Evolutionary conservation across 352 stramenopile genomes (phyloP), one percentile per base, ranked within the genome.

Genomic region (Pythium aphanidermatum): DNA sequence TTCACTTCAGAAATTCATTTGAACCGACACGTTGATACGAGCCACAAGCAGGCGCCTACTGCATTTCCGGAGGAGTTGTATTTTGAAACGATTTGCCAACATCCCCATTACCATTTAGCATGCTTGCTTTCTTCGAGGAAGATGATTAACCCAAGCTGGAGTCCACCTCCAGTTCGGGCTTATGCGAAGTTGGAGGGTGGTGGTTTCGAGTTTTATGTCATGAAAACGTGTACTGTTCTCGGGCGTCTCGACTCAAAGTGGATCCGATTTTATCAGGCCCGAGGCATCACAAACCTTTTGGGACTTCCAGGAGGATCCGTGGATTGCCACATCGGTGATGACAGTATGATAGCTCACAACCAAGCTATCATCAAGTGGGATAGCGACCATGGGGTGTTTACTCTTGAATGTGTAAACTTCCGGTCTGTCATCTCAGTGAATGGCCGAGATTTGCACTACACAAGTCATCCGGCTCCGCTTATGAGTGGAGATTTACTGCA

Each of bases 321-420:
- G 17, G 73, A 86, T 41, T 94, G 82, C 42, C 82, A 94, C 33
- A 25, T 94, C 17, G 82, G 77, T 19, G 65, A 86, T 36, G 69
- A 92, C 33, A 50, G 49, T 6, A 73, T 58, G 53, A 87, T 94
- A 44, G 63, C 49, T 2, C 53, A 58, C 11, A 38, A 61, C 27
- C 79, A 94, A 32, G 82, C 75, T 25, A 46, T 86, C 21, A 89
- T 94, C 34, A 60, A 61, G 8, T 92, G 82, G 82, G 63, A 86
- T 21, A 52, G 60, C 17, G 29, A 28, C 7, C 33, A 38, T 7
- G 49, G 60, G 17, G 64, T 47, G 32, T 94, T 91, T 43, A 73
- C 68, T 33, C 74, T 92, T 40, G 63, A 84, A 46, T 90, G 79
- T 35, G 38, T 94, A 38, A 89, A 69, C 32, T 46, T 67, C 13